A percentile compares a stretch with the other conserved stretches of the same genome.
Evolutionary conservation across 495 filamentous ascomycete genomes (phyloP).

Genomic region (Penicillium dipodomyicola): DNA sequence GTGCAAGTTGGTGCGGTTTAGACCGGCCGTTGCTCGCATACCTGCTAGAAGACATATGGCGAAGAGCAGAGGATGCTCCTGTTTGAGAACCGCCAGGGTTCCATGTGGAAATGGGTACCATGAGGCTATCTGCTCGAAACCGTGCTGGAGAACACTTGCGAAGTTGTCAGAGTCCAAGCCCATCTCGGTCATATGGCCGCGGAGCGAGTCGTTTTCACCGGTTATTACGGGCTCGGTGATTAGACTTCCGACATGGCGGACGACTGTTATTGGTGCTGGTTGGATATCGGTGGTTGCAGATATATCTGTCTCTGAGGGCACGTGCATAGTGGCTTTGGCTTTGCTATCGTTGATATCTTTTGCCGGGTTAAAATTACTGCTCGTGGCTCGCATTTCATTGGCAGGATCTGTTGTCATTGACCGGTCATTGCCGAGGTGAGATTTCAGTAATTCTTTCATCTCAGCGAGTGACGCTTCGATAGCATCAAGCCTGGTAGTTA

Average conservation of each 20-base stretch:
- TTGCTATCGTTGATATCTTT: constrained; percentile 1
- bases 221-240: constrained; percentile 11
- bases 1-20: constrained; percentile 5
- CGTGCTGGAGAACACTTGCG: constrained; percentile 7
- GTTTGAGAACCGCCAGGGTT: constrained; percentile 7
- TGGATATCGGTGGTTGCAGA: constrained; percentile 4
- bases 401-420: not conserved
- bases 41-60: constrained; percentile 11
- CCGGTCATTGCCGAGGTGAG: not conserved
- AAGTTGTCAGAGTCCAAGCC: constrained; percentile 9
- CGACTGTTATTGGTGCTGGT: constrained; percentile 10
- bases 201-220: constrained; percentile 6
- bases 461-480: constrained; percentile 4
- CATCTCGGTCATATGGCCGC: constrained; percentile 10
- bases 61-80: constrained; percentile 7
- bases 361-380: not conserved
- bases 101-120: constrained; percentile 12
- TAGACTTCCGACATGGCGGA: constrained; percentile 10
- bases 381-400: not conserved
- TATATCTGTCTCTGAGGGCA: not conserved
- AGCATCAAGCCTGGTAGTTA: not conserved
- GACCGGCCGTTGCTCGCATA: constrained; percentile 8
- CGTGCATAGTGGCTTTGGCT: not conserved
- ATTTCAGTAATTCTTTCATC: constrained; percentile 8
- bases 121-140: constrained; percentile 10